Evolutionary conservation across 2,329 filamentous ascomycete genomes (phyloP), one percentile per base, ranked within the genome.

Genomic region (Talaromyces amestolkiae): DNA sequence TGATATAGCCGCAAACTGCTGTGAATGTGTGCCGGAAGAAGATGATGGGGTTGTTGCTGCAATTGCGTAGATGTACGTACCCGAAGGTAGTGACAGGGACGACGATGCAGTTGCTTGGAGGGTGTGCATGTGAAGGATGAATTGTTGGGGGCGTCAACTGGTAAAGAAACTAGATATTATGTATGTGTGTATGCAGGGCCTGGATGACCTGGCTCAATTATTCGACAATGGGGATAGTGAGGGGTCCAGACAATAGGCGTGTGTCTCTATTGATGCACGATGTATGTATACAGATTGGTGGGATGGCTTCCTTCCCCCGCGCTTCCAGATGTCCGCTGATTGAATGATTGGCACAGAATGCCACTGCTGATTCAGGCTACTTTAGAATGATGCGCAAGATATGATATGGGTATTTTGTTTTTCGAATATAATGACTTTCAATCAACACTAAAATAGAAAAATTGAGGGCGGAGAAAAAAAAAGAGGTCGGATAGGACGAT

Each of bases 11-110:
- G 78, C 78, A 53, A 81, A 74, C 9, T 71, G 70, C 9, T 71
- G 70, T 27, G 70, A 70, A 15, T 58, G 33, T 27, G 35, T 45
- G 33, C 45, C 24, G 22, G 61, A 39, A 22, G 70, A 69, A 13
- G 56, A 27, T 27, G 70, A 31, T 31, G 27, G 68, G 15, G 72
- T 72, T 8, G 72, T 71, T 2, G 73, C 68, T 6, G 73, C 70
- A 60, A 81, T 72, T 10, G 74, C 74, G 69, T 81, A 81, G 68
- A 81, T 80, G 72, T 81, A 81, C 67, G 74, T 79, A 35, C 75
- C 75, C 43, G 73, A 62, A 1, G 78, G 75, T 1, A 81, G 72
- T 22, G 74, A 75, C 49, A 80, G 71, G n/a, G 76, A 75, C 10
- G 78, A 79, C 11, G 74, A 73, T 33, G 72, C 73, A 1, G 68